Base-by-base conservation (phyloP, 1,284 basidiomycete genomes). In the Fistulina hepatica region DNA sequence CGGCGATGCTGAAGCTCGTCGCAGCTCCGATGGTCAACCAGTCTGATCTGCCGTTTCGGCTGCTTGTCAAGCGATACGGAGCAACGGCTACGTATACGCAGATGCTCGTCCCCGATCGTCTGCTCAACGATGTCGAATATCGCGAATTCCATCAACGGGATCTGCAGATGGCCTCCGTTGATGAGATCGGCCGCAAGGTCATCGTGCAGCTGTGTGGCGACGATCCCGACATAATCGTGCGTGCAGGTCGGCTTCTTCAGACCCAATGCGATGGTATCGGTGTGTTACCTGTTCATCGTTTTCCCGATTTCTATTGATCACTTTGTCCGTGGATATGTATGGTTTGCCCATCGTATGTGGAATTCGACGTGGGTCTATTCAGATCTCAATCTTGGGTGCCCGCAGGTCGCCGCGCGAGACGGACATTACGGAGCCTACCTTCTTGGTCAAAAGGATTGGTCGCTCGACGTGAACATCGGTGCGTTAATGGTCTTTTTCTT, bases 131-230 rank as follows among this genome's bases (percentile, higher is more conserved):
- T 45, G 59, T 55, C 39, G 69, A 72, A 5, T 83, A 82, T 48
- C 61, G 74, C 21, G 69, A 77, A 41, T 65, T 67, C 43, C 70
- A 78, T 48, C 53, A 73, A 34, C 65, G 66, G 5, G 75, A 76
- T 47, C 55, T 81, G 15, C 57, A 59, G 12, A 6, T 30, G 6
- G 6, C 27, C 6, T 6, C 6, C 6, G 6, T 13, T n/a, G 27
- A 12, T 13, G 6, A 6, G 7, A 6, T 13, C 27, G 27, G 27
- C 7, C 53, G 56, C 12, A 73, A 75, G 0, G 72, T 80, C 2
- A 70, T 85, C 3, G 78, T 78, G 5, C 83, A 86, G 48, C 55
- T 86, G 3, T 78, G 74, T 27, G 82, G 81, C 4, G 73, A 84
- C 48, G 68, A 84, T 43, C 63, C 73, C 7, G 65, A 76, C 21